These are phyloP conservation scores for Fraxinus platypoda DNA, from an alignment of 305 asterid genomes.

Conservation along the genomic window DNA sequence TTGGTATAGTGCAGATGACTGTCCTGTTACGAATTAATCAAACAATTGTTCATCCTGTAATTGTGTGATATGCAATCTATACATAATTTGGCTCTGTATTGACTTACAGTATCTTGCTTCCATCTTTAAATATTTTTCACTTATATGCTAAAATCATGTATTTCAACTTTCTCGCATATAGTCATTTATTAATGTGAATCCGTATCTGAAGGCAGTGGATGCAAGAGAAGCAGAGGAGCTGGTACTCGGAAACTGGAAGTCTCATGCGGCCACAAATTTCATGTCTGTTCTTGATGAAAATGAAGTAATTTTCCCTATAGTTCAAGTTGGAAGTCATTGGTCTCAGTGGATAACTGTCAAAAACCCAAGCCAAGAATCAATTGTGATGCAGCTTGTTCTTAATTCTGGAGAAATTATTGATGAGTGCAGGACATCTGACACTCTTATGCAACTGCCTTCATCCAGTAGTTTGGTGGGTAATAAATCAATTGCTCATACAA, in stretches of 20 bases:
- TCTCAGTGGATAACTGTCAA: slow-evolving; percentile 60
- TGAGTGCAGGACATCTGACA: slow-evolving; percentile 55
- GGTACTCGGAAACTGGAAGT: slow-evolving; percentile 80
- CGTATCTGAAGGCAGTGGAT: slow-evolving; percentile 52
- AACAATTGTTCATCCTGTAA: neutral
- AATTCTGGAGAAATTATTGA: slow-evolving; percentile 72
- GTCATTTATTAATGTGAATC: slow-evolving; percentile 21
- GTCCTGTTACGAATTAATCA: neutral
- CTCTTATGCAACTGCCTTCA: slow-evolving; percentile 47
- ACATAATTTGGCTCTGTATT: neutral
- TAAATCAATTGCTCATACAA: slow-evolving; percentile 51
- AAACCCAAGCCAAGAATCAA: slow-evolving; percentile 71
- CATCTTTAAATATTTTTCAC: slow-evolving; percentile 14
- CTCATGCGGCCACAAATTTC: slow-evolving; percentile 55
- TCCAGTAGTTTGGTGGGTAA: slow-evolving; percentile 44
- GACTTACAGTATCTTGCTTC: neutral
- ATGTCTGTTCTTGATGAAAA: slow-evolving; percentile 56
- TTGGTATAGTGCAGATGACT: neutral
- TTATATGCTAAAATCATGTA: neutral
- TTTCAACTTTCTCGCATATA: neutral
- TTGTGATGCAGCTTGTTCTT: slow-evolving; percentile 71
- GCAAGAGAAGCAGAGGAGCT: slow-evolving; percentile 54
- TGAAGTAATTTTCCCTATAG: slow-evolving; percentile 58
- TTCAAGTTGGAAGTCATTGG: slow-evolving; percentile 62
- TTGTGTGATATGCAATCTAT: neutral